A percentile compares a stretch with the other conserved stretches of the same genome.
These are phyloP conservation scores for Fraxinus baroniana DNA, from an alignment of 305 asterid species.

Conservation along the genomic window DNA sequence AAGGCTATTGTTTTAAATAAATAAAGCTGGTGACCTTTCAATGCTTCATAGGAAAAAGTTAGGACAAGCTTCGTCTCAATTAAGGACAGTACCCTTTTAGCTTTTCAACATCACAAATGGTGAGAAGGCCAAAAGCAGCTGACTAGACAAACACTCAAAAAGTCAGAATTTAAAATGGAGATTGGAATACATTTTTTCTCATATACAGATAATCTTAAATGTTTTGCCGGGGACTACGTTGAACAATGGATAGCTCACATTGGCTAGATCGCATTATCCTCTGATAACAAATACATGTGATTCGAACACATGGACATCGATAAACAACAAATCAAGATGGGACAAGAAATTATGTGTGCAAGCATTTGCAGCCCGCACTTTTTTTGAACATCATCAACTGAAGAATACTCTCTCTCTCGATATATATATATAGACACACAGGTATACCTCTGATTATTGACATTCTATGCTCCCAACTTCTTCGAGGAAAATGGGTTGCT, in stretches of 20 bases:
- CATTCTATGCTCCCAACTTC: background rate
- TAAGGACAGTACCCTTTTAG: background rate
- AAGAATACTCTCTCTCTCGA: background rate
- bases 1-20: background rate
- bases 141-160: conserved; percentile 42
- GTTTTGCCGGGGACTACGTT: conserved; percentile 5
- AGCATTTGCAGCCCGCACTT: background rate
- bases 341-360: background rate
- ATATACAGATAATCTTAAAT: background rate
- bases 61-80: background rate
- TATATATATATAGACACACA: background rate
- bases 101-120: conserved; percentile 26
- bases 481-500: conserved; percentile 5
- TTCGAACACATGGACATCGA: background rate
- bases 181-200: background rate
- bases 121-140: conserved; percentile 21
- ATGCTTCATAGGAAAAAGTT: background rate
- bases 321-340: background rate
- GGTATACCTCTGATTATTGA: background rate
- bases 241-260: conserved; percentile 8
- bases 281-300: background rate
- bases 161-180: background rate
- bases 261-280: conserved; percentile 3
- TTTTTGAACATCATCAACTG: background rate
- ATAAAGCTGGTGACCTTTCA: conserved; percentile 25